These are phyloP conservation scores for Zhuliangozyma parablackwelliae DNA, from an alignment of 1,139 yeast genomes.

Conservation along the genomic window DNA sequence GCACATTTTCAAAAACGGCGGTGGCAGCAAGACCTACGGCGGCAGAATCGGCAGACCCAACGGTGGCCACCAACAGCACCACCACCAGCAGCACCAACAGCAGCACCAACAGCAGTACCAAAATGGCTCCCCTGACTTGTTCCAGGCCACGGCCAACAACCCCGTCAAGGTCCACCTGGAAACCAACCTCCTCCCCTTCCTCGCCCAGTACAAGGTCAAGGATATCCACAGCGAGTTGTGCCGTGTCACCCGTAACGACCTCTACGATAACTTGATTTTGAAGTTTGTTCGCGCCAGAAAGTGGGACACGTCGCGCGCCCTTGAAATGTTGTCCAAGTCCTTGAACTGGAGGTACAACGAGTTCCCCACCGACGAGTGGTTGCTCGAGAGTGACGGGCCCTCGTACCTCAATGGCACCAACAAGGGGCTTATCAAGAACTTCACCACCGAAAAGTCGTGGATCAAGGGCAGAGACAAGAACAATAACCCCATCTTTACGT, in stretches of 20 bases:
- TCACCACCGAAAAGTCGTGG: slow-evolving; percentile 35
- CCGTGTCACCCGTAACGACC: slow-evolving; percentile 25
- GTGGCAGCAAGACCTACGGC: slow-evolving; percentile 7
- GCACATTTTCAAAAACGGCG: slow-evolving; percentile 6
- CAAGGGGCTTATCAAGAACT: slow-evolving; percentile 36
- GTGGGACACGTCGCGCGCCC: slow-evolving; percentile 28
- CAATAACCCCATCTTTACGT: slow-evolving; percentile 34
- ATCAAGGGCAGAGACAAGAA: slow-evolving; percentile 37
- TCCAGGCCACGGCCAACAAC: slow-evolving; percentile 5
- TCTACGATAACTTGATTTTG: slow-evolving; percentile 32
- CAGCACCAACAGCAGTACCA: slow-evolving; percentile 3
- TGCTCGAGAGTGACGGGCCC: slow-evolving; percentile 38
- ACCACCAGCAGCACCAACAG: slow-evolving; percentile 1
- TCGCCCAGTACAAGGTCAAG: slow-evolving; percentile 21
- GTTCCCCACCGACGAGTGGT: slow-evolving; percentile 28
- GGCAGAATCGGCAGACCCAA: slow-evolving; percentile 10
- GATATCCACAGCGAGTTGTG: slow-evolving; percentile 24
- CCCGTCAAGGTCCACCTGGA: slow-evolving; percentile 15
- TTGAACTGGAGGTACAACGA: slow-evolving; percentile 35
- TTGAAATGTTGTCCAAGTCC: slow-evolving; percentile 34
- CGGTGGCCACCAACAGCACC: background rate
- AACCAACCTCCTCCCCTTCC: slow-evolving; percentile 12
- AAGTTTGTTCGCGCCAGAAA: slow-evolving; percentile 43
- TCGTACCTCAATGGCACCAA: slow-evolving; percentile 28
- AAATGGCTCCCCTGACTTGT: slow-evolving; percentile 3